Conservation (phyloP, 768 basidiomycete species). For the Xerocomellus intermedius region DNA sequence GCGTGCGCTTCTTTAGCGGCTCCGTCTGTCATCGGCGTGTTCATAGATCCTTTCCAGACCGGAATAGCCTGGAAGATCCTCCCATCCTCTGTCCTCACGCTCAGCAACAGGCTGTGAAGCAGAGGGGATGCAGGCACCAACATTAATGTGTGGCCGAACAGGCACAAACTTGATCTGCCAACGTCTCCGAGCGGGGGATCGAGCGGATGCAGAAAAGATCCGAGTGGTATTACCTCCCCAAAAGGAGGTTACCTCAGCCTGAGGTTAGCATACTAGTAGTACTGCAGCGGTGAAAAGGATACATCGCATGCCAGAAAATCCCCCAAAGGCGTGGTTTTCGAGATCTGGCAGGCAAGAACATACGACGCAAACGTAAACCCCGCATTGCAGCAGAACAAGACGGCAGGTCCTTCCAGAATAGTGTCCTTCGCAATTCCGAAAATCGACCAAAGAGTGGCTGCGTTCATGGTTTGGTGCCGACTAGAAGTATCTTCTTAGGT, state of each 20-base stretch:
- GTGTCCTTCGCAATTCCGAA: neutral
- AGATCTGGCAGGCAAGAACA: neutral
- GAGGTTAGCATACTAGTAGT: neutral
- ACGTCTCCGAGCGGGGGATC: neutral
- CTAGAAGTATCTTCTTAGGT: neutral
- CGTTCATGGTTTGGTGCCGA: neutral
- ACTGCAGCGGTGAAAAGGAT: neutral
- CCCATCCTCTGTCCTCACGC: no score
- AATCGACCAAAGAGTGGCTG: neutral
- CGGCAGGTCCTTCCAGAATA: neutral
- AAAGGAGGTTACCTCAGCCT: no score
- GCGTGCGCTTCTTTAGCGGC: neutral
- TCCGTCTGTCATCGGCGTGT: no score
- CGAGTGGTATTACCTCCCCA: no score
- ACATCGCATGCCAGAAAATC: neutral
- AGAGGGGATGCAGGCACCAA: no score
- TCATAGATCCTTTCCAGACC: no score
- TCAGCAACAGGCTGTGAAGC: no score
- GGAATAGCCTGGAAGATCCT: no score
- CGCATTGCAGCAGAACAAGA: neutral
- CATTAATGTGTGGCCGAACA: no score
- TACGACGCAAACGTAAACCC: neutral
- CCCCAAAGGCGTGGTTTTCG: neutral
- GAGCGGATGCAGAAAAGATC: neutral
- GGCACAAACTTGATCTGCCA: no score